These are phyloP conservation scores for Avicennia marina DNA, from an alignment of 257 asterid genomes.

Conservation along the genomic window DNA sequence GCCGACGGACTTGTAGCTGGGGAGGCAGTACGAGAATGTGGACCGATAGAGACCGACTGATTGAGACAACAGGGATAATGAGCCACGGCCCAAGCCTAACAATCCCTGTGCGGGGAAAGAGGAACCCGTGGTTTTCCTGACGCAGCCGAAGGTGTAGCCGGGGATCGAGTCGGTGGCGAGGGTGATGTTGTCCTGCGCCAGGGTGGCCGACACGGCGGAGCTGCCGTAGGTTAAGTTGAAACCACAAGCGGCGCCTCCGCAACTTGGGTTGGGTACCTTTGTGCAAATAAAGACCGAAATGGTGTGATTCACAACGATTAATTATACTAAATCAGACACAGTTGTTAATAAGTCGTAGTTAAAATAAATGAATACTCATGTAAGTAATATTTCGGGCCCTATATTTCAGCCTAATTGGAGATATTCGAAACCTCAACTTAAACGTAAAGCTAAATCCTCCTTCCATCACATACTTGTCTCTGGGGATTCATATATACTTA, in stretches of 20 bases:
- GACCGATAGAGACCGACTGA: constrained; percentile 47
- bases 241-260: constrained; percentile 44
- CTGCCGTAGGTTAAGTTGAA: constrained; percentile 71
- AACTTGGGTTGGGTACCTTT: constrained; percentile 56
- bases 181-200: constrained; percentile 52
- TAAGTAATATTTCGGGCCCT: too few relatives aligned
- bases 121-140: constrained; percentile 40
- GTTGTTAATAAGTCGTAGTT: too few relatives aligned
- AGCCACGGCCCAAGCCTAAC: constrained; percentile 77
- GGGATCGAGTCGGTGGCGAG: constrained; percentile 52
- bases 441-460: too few relatives aligned
- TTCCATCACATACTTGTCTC: too few relatives aligned
- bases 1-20: constrained; percentile 53
- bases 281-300: too few relatives aligned
- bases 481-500: too few relatives aligned
- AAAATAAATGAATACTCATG: too few relatives aligned
- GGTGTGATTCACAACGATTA: too few relatives aligned
- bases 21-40: constrained; percentile 82
- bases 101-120: constrained; percentile 70
- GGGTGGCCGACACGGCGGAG: constrained; percentile 47
- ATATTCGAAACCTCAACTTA: too few relatives aligned
- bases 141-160: constrained; percentile 60
- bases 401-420: too few relatives aligned
- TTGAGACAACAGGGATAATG: constrained; percentile 57
- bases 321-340: too few relatives aligned